Conservation (phyloP, 345 rosid species). For the Lagerstroemia speciosa region DNA sequence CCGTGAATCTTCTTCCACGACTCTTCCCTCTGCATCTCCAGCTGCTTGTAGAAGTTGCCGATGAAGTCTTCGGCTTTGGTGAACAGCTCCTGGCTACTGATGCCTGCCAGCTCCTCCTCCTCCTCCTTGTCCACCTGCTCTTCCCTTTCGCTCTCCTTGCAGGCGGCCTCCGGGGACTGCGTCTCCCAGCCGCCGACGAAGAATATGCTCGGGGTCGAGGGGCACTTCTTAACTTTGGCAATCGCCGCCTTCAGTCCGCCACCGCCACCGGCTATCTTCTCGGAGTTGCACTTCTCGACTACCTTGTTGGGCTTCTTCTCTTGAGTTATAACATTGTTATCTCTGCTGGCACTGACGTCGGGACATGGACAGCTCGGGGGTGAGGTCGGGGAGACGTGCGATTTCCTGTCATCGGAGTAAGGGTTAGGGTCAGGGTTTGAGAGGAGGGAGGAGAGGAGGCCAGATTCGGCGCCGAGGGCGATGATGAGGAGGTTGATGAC, state of each 20-base stretch:
- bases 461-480: constrained; percentile 58
- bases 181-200: constrained; percentile 38
- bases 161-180: constrained; percentile 13
- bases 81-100: constrained; percentile 45
- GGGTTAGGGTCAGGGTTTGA: constrained; percentile 23
- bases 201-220: constrained; percentile 54
- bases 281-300: constrained; percentile 23
- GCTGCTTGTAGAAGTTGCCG: constrained; percentile 53
- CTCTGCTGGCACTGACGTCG: background rate
- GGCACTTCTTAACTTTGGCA: constrained; percentile 32
- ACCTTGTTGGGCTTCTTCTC: constrained; percentile 2
- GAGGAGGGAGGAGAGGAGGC: constrained; percentile 36
- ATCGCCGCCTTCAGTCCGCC: constrained; percentile 11
- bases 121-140: constrained; percentile 16
- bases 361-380: background rate
- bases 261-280: constrained; percentile 16
- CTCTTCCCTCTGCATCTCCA: constrained; percentile 66
- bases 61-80: constrained; percentile 55
- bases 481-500: constrained; percentile 50
- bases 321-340: background rate
- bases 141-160: constrained; percentile 2
- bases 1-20: constrained; percentile 51
- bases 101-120: constrained; percentile 20
- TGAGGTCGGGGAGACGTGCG: background rate
- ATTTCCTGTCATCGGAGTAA: background rate